phyloP scores from a whole-genome alignment of 2,329 filamentous ascomycete species.

The Ceratocystis cacaofunesta region DNA sequence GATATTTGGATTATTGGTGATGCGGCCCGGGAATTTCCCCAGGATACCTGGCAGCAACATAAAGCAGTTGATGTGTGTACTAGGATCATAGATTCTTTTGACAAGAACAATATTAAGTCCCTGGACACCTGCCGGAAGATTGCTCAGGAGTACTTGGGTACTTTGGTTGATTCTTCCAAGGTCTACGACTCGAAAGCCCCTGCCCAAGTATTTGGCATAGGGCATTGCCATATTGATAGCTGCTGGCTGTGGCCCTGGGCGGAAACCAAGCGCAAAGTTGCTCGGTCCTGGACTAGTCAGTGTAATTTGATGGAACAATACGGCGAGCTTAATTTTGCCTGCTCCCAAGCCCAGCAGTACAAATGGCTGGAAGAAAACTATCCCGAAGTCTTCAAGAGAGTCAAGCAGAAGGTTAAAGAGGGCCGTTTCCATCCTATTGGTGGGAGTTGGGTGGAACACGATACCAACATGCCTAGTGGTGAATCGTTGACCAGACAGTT shows the following conservation, averaged over 20 bases:
- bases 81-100: conserved; percentile 78
- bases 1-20: conserved; percentile 96
- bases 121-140: conserved; percentile 70
- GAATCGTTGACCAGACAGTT: conserved; percentile 92
- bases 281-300: conserved; percentile 90
- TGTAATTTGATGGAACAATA: conserved; percentile 92
- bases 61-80: conserved; percentile 72
- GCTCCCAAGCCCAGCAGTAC: conserved; percentile 91
- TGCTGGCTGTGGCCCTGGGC: conserved; percentile 99
- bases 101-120: conserved; percentile 62
- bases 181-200: conserved; percentile 67
- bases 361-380: conserved; percentile 92
- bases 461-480: conserved; percentile 92
- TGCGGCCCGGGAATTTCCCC: conserved; percentile 78
- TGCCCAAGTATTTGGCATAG: conserved; percentile 73
- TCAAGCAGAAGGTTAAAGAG: conserved; percentile 79
- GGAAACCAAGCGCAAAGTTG: conserved; percentile 93
- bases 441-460: conserved; percentile 97
- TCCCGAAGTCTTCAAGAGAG: conserved; percentile 73
- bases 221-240: conserved; percentile 94
- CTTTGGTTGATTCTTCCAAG: conserved; percentile 63
- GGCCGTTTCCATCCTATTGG: conserved; percentile 90
- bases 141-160: conserved; percentile 67
- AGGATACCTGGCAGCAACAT: conserved; percentile 78
- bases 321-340: conserved; percentile 81